Conservation (phyloP, 2,329 filamentous ascomycete species). For the Aaosphaeria arxii region DNA sequence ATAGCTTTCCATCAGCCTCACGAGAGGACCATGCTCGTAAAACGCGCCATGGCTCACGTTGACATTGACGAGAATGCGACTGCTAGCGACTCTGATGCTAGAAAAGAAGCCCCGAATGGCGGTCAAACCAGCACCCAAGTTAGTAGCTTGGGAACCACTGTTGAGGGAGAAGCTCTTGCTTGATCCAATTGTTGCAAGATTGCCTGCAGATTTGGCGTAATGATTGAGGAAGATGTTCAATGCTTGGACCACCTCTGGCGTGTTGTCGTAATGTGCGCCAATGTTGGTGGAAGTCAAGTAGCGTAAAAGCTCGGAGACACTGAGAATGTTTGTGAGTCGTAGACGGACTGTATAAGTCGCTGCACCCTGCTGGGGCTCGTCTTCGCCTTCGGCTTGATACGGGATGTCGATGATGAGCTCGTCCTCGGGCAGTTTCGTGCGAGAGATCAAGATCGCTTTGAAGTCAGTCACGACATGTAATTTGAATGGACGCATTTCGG, state of each 20-base stretch:
- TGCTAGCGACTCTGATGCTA: slow-evolving; percentile 56
- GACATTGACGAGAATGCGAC: slow-evolving; percentile 58
- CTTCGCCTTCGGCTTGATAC: slow-evolving; percentile 19
- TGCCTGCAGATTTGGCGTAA: slow-evolving; percentile 38
- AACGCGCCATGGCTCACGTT: slow-evolving; percentile 59
- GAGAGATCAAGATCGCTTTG: slow-evolving; percentile 17
- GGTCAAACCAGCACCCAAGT: slow-evolving; percentile 51
- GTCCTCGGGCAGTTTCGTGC: slow-evolving; percentile 11
- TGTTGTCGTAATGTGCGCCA: slow-evolving; percentile 36
- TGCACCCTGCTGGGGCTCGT: slow-evolving; percentile 8
- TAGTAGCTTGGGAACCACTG: slow-evolving; percentile 38
- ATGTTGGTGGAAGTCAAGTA: slow-evolving; percentile 44
- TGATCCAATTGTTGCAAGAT: slow-evolving; percentile 46
- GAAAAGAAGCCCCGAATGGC: slow-evolving; percentile 60
- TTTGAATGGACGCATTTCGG: slow-evolving; percentile 4
- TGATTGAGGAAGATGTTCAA: slow-evolving; percentile 58
- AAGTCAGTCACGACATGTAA: slow-evolving; percentile 21
- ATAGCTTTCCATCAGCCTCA: slow-evolving; percentile 16
- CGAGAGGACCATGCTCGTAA: slow-evolving; percentile 45
- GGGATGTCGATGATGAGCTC: slow-evolving; percentile 10
- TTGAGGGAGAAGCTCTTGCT: slow-evolving; percentile 45
- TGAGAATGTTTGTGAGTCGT: slow-evolving; percentile 12
- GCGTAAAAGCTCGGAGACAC: slow-evolving; percentile 39
- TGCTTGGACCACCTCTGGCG: slow-evolving; percentile 51
- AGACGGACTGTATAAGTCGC: slow-evolving; percentile 13